Evolutionary conservation across 1,284 basidiomycete species (phyloP), one percentile per base, ranked within the genome.

Genomic region (Puccinia novopanici): DNA sequence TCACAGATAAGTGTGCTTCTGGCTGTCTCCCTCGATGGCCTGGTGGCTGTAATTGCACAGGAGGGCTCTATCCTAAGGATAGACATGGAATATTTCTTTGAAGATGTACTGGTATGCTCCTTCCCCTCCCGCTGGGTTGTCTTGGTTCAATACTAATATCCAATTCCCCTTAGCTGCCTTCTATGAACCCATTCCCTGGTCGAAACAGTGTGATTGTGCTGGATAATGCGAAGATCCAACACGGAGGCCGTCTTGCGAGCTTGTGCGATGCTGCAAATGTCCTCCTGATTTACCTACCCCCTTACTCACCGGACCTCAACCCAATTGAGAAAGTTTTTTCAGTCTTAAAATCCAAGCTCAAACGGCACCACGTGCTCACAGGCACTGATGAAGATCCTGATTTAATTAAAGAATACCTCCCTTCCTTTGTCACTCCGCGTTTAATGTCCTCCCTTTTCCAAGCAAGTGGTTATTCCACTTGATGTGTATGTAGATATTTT

Each of bases 311-410:
- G 2, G 73, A 75, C 59, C 45, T 59, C 37, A 75, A 63, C 55
- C 73, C 73, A 61, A 75, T 75, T 13, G 73, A 75, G 27, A 61
- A 59, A 40, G 55, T 40, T 42, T 75, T 75, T 30, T 42, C 37
- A 8, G 55, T 75, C 15, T 12, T 59, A 3, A 75, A 75, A 42
- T 40, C 40, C 5, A 2, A 63, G 12, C 27, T 75, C 8, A 61
- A 61, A 27, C 17, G 57, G 19, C 5, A 27, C 27, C 57, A 4
- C 8, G 30, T 40, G 8, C 24, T 68, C 9, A 68, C 40, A n/a
- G 65, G 65, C 8, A 27, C 13, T 15, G 6, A 9, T 3, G 45
- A 50, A 13, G 30, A 68, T 45, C 30, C 30, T 15, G 34, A 68
- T 12, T 10, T 68, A 13, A 68, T 68, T 13, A 27, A 68, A 17